Evolutionary conservation across 371 early-diverging fungal genomes (phyloP), one percentile per base, ranked within the genome.

Genomic region (Mucor mucedo): DNA sequence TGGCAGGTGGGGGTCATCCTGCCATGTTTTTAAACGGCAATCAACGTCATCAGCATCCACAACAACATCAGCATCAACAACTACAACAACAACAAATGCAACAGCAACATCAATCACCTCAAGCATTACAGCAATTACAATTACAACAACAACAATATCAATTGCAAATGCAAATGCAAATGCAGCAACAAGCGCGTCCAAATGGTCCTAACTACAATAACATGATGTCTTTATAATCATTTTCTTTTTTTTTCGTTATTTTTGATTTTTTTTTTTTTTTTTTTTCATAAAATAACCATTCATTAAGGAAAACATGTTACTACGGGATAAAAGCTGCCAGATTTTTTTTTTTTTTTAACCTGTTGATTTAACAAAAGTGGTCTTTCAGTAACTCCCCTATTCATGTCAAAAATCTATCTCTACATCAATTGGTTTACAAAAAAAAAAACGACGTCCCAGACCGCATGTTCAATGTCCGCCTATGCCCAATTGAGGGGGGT

Each of bases 111-210:
- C 66, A 63, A 52, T 52, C 41, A 33, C 58, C 41, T 7, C 57
- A 58, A 49, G 45, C 47, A n/a, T 33, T 21, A 45, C 55, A 35
- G 14, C 70, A 70, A 65, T 9, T 52, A 55, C 35, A 39, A 47
- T 41, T 55, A n/a, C 57, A 65, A 29, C 68, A 67, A 52, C 65
- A 62, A 47, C 64, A 69, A 45, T 52, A 62, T 33, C 63, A 62
- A 40, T 55, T 58, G 16, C 63, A 59, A 21, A 48, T 55, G 58
- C 72, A 65, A 49, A 65, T 57, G 39, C 61, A 63, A 32, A 14
- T 60, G 5, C 61, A 61, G 9, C 32, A 9, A 4, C 65, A 65
- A 53, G 35, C 47, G 41, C 65, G 48, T 47, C 8, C 38, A 32
- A 27, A 47, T 35, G 33, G 55, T 40, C 60, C 44, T 47, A 57